phyloP scores from a whole-genome alignment of 441 rosid genomes.

The Erodium trifolium region DNA sequence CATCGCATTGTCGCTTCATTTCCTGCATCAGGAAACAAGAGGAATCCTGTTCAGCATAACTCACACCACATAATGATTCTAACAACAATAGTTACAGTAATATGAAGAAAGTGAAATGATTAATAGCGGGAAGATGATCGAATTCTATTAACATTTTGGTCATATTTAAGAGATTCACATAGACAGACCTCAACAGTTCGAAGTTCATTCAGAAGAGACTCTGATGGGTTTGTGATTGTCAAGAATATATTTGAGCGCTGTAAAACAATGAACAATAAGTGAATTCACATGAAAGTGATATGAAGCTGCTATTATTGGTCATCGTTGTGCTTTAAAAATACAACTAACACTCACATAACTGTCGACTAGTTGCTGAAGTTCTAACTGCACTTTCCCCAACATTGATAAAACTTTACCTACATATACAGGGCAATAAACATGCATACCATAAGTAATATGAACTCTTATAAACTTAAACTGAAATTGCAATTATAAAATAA shows the following conservation, averaged over 20 bases:
- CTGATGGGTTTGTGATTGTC: conserved; percentile 91
- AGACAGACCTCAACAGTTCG: conserved; percentile 88
- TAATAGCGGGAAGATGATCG: neutral
- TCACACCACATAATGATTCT: neutral
- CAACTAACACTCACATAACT: conserved; percentile 62
- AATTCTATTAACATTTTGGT: conserved; percentile 3
- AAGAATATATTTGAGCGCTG: conserved; percentile 76
- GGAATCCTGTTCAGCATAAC: conserved; percentile 16
- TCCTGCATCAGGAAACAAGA: conserved; percentile 51
- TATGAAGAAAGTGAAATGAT: neutral
- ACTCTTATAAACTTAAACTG: neutral
- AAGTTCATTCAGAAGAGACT: conserved; percentile 85
- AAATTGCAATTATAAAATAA: neutral
- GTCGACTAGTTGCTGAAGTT: conserved; percentile 84
- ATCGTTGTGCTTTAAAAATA: conserved; percentile 13
- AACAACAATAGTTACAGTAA: neutral
- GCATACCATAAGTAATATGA: neutral
- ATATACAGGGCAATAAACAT: conserved; percentile 10
- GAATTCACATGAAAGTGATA: conserved; percentile 16
- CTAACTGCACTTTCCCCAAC: conserved; percentile 77
- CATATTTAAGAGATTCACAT: conserved; percentile 10
- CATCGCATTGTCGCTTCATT: conserved; percentile 97
- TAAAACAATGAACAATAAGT: conserved; percentile 19
- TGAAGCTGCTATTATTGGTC: neutral
- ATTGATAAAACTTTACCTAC: conserved; percentile 62